Conservation (phyloP, 805 yeast species). For the Candida ovalis region DNA sequence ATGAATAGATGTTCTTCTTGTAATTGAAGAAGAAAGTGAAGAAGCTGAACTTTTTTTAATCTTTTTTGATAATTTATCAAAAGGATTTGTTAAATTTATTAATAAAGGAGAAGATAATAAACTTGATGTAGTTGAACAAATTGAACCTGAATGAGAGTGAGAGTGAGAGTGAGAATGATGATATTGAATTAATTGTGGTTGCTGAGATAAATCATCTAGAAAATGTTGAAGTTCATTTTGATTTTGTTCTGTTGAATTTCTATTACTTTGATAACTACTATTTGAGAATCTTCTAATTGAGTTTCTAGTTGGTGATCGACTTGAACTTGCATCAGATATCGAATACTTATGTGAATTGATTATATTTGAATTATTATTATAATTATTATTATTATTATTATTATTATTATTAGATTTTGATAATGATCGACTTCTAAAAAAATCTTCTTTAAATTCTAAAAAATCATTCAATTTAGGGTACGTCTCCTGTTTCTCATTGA, state of each 20-base stretch:
- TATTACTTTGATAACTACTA: slow-evolving; percentile 6
- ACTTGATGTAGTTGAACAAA: slow-evolving; percentile 6
- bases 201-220: neutral
- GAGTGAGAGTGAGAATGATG: neutral
- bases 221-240: slow-evolving; percentile 1
- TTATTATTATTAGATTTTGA: neutral
- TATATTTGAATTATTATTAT: neutral
- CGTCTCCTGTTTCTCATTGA: neutral
- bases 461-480: neutral
- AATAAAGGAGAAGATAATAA: slow-evolving; percentile 5
- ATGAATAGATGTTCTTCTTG: slow-evolving; percentile 5
- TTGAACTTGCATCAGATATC: slow-evolving; percentile 2
- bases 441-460: slow-evolving; percentile 17
- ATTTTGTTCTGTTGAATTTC: neutral
- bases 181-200: neutral
- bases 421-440: slow-evolving; percentile 14
- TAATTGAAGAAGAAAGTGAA: slow-evolving; percentile 8
- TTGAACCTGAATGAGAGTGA: slow-evolving; percentile 1
- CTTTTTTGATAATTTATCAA: slow-evolving; percentile 13
- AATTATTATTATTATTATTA: no score
- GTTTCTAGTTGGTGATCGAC: slow-evolving; percentile 7
- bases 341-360: neutral
- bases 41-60: slow-evolving; percentile 10
- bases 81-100: slow-evolving; percentile 9
- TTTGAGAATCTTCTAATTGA: slow-evolving; percentile 8